Evolutionary conservation across 192 early-diverging fungal genomes (phyloP).

Genomic region (Gonapodya prolifera): DNA sequence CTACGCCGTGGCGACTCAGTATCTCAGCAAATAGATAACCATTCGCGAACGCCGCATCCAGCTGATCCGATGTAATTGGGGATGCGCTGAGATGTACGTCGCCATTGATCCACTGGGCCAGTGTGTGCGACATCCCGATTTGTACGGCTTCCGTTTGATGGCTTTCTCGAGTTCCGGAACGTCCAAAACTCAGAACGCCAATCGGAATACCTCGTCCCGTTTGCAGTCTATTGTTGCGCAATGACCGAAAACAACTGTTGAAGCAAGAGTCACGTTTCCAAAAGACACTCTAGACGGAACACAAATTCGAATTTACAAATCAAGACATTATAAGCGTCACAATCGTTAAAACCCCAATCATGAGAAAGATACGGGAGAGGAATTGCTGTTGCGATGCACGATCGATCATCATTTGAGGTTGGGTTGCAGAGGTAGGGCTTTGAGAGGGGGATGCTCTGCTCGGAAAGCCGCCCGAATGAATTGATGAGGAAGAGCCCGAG

Average conservation of each 20-base stretch:
- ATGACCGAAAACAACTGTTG: no score
- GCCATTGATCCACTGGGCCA: conserved; percentile 23
- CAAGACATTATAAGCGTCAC: conserved; percentile 65
- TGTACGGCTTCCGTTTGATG: no score
- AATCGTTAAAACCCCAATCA: conserved; percentile 63
- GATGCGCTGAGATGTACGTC: conserved; percentile 16
- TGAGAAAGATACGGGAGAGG: conserved; percentile 67
- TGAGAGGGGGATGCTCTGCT: not conserved
- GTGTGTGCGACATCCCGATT: conserved; percentile 27
- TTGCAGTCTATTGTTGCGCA: no score
- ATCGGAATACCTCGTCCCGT: no score
- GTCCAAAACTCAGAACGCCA: no score
- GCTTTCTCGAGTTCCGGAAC: no score
- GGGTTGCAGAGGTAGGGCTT: not conserved
- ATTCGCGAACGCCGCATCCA: conserved; percentile 20
- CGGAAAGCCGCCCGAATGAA: no score
- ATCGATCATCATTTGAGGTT: not conserved
- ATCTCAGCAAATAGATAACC: conserved; percentile 25
- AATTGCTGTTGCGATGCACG: conserved; percentile 54
- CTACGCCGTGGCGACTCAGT: conserved; percentile 13
- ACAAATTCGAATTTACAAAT: no score
- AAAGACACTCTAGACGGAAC: no score
- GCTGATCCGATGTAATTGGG: conserved; percentile 9
- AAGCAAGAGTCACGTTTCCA: no score
- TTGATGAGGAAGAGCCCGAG: no score